Conservation (phyloP, 306 rosid genomes). For the Cicer pinnatifidum region DNA sequence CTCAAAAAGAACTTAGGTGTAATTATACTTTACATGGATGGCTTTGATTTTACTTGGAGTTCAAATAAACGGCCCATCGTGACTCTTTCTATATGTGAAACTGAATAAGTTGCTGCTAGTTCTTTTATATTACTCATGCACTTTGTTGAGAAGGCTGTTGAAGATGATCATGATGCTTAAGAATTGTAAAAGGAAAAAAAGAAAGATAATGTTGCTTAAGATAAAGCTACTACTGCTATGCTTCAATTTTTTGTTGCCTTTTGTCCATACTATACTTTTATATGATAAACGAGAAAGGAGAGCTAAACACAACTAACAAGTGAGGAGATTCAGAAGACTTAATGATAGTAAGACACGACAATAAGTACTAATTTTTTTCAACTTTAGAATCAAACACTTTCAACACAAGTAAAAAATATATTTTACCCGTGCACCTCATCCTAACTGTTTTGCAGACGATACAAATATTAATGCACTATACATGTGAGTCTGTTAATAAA, state of each 20-base stretch:
- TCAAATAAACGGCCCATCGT: not conserved
- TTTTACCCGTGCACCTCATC: not conserved
- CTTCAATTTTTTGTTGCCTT: too few relatives aligned
- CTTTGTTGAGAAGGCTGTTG: too few relatives aligned
- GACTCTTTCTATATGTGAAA: not conserved
- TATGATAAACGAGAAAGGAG: too few relatives aligned
- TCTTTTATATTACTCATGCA: not conserved
- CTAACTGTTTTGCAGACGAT: not conserved
- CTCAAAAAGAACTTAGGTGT: not conserved
- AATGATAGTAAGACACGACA: not conserved
- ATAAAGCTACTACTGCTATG: too few relatives aligned
- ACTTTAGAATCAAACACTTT: not conserved
- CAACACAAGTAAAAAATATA: not conserved
- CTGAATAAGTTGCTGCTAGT: not conserved
- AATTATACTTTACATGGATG: not conserved
- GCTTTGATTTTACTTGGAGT: not conserved
- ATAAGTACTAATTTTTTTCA: not conserved
- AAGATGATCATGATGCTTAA: too few relatives aligned
- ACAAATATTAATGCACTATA: slow-evolving; percentile 3
- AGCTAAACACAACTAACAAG: not conserved
- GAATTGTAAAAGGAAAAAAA: too few relatives aligned
- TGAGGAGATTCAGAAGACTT: not conserved
- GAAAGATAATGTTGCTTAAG: too few relatives aligned
- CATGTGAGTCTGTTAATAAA: slow-evolving; percentile 16
- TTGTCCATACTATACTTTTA: too few relatives aligned